These are phyloP conservation scores for Curvularia verruculosa DNA, from an alignment of 2,329 filamentous ascomycete species.

Conservation along the genomic window DNA sequence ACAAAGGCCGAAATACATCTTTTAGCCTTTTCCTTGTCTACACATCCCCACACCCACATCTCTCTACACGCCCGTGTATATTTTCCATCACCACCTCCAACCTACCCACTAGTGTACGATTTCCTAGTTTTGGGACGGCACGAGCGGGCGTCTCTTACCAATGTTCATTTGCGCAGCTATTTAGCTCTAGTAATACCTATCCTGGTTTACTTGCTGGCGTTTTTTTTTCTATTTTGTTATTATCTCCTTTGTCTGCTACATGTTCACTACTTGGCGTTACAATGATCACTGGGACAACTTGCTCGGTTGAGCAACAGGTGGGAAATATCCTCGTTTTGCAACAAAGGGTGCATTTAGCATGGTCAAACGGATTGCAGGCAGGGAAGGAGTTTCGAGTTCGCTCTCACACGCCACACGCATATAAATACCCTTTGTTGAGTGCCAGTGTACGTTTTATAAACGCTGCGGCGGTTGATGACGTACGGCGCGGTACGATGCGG, in stretches of 20 bases:
- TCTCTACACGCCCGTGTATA: constrained; percentile 28
- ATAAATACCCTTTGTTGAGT: constrained; percentile 1
- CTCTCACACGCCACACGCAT: constrained; percentile 1
- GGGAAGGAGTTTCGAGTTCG: constrained; percentile 5
- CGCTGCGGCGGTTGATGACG: constrained; percentile 7
- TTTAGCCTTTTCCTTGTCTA: neutral
- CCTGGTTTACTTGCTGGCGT: constrained; percentile 18
- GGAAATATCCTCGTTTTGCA: constrained; percentile 15
- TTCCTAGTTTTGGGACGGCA: constrained; percentile 7
- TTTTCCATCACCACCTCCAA: constrained; percentile 21
- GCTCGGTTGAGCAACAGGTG: constrained; percentile 11
- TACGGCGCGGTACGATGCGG: constrained; percentile 2
- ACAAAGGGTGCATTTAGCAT: constrained; percentile 16
- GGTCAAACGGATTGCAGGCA: constrained; percentile 9
- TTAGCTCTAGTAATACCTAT: constrained; percentile 19
- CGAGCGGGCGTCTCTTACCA: constrained; percentile 7
- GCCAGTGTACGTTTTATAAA: constrained; percentile 14
- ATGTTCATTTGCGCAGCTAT: constrained; percentile 18
- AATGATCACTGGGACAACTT: constrained; percentile 4
- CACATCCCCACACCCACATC: constrained; percentile 10
- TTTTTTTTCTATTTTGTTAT: constrained; percentile 6
- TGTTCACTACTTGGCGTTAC: constrained; percentile 15
- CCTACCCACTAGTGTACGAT: constrained; percentile 18
- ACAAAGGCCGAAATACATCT: constrained; percentile 16
- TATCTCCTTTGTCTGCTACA: constrained; percentile 6